Evolutionary conservation across 176 grass and related monocot species (phyloP).

Genomic region (Musa troglodytarum): DNA sequence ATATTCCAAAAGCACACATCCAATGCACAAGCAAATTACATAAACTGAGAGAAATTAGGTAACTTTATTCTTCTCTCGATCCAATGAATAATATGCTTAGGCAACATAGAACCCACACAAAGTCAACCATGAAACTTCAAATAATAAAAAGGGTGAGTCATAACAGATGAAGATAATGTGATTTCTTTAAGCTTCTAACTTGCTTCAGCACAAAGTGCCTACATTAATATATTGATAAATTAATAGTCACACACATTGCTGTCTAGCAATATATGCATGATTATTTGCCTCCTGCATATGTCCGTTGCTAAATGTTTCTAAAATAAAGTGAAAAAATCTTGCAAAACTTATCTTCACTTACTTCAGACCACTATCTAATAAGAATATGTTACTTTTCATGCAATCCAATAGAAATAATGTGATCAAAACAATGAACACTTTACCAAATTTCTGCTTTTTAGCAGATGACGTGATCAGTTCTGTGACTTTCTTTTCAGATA

Average conservation of each 20-base stretch:
- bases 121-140: neutral
- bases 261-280: too few relatives aligned
- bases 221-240: neutral
- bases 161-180: neutral
- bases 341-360: neutral
- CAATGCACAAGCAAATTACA: neutral
- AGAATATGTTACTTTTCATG: neutral
- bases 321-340: neutral
- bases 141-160: neutral
- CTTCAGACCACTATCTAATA: neutral
- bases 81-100: neutral
- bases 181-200: neutral
- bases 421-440: neutral
- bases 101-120: neutral
- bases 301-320: too few relatives aligned
- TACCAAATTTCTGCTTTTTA: slow-evolving; percentile 79
- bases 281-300: too few relatives aligned
- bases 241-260: too few relatives aligned
- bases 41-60: too few relatives aligned
- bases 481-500: slow-evolving; percentile 69
- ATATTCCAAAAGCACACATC: neutral
- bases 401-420: neutral
- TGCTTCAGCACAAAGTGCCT: neutral
- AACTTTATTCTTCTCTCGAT: neutral
- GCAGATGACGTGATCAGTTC: slow-evolving; percentile 88